Percentiles rank a stretch among this genome's conserved stretches.
Evolutionary conservation across 1,284 basidiomycete genomes (phyloP).

Genomic region (Trichosporon sp.): DNA sequence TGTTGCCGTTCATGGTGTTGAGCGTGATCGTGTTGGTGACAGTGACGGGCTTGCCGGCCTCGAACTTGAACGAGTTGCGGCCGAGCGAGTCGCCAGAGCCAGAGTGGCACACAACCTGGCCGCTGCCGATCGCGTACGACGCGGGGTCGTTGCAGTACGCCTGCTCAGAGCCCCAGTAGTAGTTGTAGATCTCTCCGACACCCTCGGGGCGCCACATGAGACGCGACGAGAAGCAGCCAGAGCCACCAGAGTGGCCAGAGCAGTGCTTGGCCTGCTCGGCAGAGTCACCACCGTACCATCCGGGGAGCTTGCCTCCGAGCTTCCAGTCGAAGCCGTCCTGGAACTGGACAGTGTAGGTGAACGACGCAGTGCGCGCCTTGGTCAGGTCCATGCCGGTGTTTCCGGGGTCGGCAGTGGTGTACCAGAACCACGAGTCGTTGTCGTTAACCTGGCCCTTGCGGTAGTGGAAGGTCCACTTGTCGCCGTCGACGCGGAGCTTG

Average conservation of each 20-base stretch:
- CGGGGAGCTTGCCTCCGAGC: constrained; percentile 51
- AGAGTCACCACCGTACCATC: constrained; percentile 40
- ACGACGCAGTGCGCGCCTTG: constrained; percentile 10
- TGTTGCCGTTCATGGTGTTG: constrained; percentile 12
- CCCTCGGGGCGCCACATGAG: constrained; percentile 49
- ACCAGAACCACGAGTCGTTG: constrained; percentile 14
- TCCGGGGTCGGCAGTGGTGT: constrained; percentile 10
- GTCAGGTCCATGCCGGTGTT: constrained; percentile 11
- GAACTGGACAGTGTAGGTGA: constrained; percentile 48
- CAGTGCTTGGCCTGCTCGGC: constrained; percentile 38
- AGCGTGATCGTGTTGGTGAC: constrained; percentile 10
- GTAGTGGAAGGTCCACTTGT: constrained; percentile 7
- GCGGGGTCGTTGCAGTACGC: constrained; percentile 12
- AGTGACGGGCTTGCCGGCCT: constrained; percentile 6
- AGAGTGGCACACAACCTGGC: constrained; percentile 1
- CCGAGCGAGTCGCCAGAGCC: constrained; percentile 11
- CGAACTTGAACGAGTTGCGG: constrained; percentile 11
- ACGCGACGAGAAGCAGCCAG: constrained; percentile 46
- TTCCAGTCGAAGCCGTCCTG: constrained; percentile 45
- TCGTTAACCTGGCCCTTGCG: constrained; percentile 10
- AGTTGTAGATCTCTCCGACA: constrained; percentile 45
- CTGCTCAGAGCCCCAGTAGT: constrained; percentile 20
- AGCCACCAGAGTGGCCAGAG: constrained; percentile 41
- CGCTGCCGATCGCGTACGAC: constrained; percentile 8
- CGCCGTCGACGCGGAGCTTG: background rate